phyloP scores from a whole-genome alignment of 2,329 filamentous ascomycete genomes.

The Karstenula rhodostoma region DNA sequence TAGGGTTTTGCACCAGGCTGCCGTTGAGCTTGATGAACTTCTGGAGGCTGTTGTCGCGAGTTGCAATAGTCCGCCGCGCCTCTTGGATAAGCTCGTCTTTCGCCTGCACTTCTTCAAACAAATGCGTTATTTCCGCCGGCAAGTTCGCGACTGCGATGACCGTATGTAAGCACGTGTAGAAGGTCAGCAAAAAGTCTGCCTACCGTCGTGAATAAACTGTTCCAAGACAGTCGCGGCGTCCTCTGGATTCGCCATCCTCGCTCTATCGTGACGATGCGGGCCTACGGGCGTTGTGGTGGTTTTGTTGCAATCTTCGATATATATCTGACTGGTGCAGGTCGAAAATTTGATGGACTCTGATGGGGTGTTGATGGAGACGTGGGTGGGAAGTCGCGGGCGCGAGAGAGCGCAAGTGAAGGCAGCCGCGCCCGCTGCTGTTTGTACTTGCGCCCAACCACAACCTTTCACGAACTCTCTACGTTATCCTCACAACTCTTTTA shows the following conservation, averaged over 20 bases:
- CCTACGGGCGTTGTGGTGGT: neutral
- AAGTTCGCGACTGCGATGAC: conserved; percentile 71
- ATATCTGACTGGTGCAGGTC: neutral
- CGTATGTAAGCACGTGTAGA: conserved; percentile 10
- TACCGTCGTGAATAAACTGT: conserved; percentile 76
- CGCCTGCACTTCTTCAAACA: conserved; percentile 82
- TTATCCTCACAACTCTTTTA: neutral
- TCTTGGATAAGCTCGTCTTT: conserved; percentile 78
- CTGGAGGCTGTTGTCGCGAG: conserved; percentile 78
- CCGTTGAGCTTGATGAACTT: conserved; percentile 82
- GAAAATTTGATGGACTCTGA: conserved; percentile 28
- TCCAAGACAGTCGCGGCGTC: conserved; percentile 77
- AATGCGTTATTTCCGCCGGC: conserved; percentile 81
- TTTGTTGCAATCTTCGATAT: neutral
- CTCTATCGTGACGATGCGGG: neutral
- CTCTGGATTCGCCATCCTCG: conserved; percentile 55
- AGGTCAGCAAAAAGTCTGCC: conserved; percentile 11
- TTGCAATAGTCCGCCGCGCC: conserved; percentile 72
- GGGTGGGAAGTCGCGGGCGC: conserved; percentile 16
- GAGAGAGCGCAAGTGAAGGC: conserved; percentile 20
- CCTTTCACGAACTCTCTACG: neutral
- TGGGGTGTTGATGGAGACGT: conserved; percentile 26
- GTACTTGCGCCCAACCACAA: neutral
- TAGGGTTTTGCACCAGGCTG: conserved; percentile 76
- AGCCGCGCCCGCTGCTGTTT: conserved; percentile 2